These are phyloP conservation scores for Filosporella fistucella DNA, from an alignment of 495 filamentous ascomycete genomes.

Conservation along the genomic window DNA sequence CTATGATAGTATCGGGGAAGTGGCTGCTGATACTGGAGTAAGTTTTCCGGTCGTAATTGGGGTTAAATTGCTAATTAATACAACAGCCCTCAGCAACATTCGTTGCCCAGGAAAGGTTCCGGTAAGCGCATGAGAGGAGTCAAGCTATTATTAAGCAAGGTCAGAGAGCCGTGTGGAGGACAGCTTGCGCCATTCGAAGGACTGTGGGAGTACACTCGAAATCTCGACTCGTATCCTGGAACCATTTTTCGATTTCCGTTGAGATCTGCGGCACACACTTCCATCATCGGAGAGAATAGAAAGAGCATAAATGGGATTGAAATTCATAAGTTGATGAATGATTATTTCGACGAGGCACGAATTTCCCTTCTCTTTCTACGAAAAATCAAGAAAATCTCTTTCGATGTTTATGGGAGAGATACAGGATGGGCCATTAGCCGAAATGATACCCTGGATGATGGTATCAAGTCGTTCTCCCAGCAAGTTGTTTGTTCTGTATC, in stretches of 20 bases:
- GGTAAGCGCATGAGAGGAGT: conserved; percentile 21
- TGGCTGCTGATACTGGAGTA: conserved; percentile 36
- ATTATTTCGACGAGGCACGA: conserved; percentile 29
- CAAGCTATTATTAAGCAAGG: conserved; percentile 19
- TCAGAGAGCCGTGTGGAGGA: conserved; percentile 20
- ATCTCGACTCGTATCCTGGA: conserved; percentile 28
- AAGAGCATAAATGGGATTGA: conserved; percentile 2
- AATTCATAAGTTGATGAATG: conserved; percentile 13
- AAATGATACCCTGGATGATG: conserved; percentile 7
- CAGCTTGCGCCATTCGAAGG: conserved; percentile 37
- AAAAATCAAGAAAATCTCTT: conserved; percentile 24
- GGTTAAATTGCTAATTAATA: too few species aligned
- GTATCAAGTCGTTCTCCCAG: conserved; percentile 15
- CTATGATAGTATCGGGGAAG: conserved; percentile 35
- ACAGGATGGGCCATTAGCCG: conserved; percentile 18
- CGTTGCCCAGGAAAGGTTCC: conserved; percentile 25
- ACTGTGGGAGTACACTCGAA: conserved; percentile 25
- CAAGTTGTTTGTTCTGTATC: conserved; percentile 9
- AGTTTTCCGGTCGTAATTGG: neutral
- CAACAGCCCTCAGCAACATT: conserved; percentile 29
- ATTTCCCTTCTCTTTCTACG: conserved; percentile 29
- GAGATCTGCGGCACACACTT: conserved; percentile 1
- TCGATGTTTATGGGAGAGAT: conserved; percentile 14
- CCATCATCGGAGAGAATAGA: conserved; percentile 11
- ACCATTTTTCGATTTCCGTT: conserved; percentile 40